Evolutionary conservation across 257 asterid genomes (phyloP), one percentile per base, ranked within the genome.

Genomic region (Solanum acaule): DNA sequence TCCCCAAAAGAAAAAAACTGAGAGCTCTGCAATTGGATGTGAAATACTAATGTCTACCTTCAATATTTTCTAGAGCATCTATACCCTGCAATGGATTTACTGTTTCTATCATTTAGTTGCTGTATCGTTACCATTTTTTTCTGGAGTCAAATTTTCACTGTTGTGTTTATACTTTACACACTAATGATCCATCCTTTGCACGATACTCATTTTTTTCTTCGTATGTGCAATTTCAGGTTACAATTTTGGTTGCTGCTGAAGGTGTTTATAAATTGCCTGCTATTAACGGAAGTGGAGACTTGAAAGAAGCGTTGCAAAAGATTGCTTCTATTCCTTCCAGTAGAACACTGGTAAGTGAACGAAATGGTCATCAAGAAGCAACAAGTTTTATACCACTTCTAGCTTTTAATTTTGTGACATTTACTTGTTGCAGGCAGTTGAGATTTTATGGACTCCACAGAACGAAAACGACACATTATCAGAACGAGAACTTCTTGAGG

Each of bases 401-500:
- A 10, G 29, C 46, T 76, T 75, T 82, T 88, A 52, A 90, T 81
- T 71, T 65, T 59, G 46, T 44, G 20, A 44, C 56, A 34, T 27
- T 86, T 31, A 86, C 33, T 68, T 25, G 31, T 16, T 91, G 86
- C 95, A 96, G 98, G 99, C 98, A 5, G 98, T 96, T 23, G 98
- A 96, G 94, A 96, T 96, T 88, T 90, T 96, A 37, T 96, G 99
- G 99, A 96, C 99, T 10, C 99, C 99, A 27, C 99, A 96, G 87
- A 94, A 93, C 35, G 98, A 96, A 91, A 94, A 93, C 9, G 99
- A 95, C 89, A 88, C 95, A 3, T 89, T 96, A 71, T 94, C 99
- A 6, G 99, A 96, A 90, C 95, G 95, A 87, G 96, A 96, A 91
- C 91, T 96, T 61, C 96, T 96, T 11, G 94, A 95, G 89, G 98